Conservation (phyloP, 2,329 filamentous ascomycete species). For the Moelleriella libera region DNA sequence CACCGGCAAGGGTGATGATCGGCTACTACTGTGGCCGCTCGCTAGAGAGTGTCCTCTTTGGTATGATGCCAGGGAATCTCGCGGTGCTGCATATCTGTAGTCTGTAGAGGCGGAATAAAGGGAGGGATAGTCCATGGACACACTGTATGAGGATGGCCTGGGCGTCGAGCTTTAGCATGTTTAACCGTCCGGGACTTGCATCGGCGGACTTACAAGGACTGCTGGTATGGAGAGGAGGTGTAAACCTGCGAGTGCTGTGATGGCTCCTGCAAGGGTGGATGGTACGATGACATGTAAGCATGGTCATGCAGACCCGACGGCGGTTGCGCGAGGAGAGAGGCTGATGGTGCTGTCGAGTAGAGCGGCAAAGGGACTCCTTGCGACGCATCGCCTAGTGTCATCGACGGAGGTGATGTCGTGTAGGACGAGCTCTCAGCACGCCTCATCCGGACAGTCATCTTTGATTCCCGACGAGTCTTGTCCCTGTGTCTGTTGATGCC, state of each 20-base stretch:
- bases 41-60: background rate
- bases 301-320: conserved; percentile 25
- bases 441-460: conserved; percentile 34
- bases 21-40: conserved; percentile 14
- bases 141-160: conserved; percentile 22
- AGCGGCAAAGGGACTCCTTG: conserved; percentile 29
- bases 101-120: conserved; percentile 18
- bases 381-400: conserved; percentile 23
- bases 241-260: conserved; percentile 21
- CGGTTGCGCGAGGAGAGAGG: conserved; percentile 36
- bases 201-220: conserved; percentile 19
- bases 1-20: conserved; percentile 22
- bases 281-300: conserved; percentile 36
- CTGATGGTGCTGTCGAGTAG: conserved; percentile 36
- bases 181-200: background rate
- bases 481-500: conserved; percentile 48
- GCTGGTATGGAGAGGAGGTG: conserved; percentile 16
- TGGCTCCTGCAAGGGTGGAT: conserved; percentile 29
- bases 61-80: conserved; percentile 7
- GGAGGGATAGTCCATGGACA: conserved; percentile 29
- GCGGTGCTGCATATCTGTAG: conserved; percentile 22
- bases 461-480: conserved; percentile 42
- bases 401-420: conserved; percentile 21
- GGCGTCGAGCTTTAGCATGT: conserved; percentile 11
- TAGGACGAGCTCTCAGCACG: conserved; percentile 34